Conservation (phyloP, 1,284 basidiomycete species). For the Stygiomarasmius scandens region DNA sequence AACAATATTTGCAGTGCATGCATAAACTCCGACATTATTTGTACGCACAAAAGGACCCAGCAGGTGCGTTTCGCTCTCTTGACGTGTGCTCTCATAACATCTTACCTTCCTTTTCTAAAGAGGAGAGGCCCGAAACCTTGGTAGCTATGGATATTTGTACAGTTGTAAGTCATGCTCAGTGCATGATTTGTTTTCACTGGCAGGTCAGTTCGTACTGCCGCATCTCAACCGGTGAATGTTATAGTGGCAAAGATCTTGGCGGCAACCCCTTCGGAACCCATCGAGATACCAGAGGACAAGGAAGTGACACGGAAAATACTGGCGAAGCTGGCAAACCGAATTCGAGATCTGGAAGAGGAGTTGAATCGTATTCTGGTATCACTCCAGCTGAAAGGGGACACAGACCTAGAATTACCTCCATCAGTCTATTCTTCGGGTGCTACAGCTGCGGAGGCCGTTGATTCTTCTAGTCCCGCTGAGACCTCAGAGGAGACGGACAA, state of each 20-base stretch:
- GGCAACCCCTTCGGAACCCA: conserved; percentile 12
- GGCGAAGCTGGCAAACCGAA: conserved; percentile 18
- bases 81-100: neutral
- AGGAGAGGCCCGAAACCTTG: neutral
- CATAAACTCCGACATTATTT: neutral
- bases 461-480: neutral
- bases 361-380: conserved; percentile 5
- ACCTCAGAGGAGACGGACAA: neutral
- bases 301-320: conserved; percentile 13
- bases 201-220: neutral
- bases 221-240: neutral
- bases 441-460: neutral
- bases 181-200: neutral
- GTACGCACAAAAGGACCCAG: neutral
- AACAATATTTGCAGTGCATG: neutral
- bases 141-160: neutral
- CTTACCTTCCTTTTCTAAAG: neutral
- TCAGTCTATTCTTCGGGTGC: neutral
- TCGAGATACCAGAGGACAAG: conserved; percentile 15
- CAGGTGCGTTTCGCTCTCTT: neutral
- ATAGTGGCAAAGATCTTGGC: conserved; percentile 19
- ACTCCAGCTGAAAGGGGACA: neutral
- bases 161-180: neutral
- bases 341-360: conserved; percentile 18
- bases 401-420: neutral